A percentile compares a stretch with the other conserved stretches of the same genome.
Conservation (phyloP, 371 early-diverging fungal species). For the Rhizopus stolonifer region DNA sequence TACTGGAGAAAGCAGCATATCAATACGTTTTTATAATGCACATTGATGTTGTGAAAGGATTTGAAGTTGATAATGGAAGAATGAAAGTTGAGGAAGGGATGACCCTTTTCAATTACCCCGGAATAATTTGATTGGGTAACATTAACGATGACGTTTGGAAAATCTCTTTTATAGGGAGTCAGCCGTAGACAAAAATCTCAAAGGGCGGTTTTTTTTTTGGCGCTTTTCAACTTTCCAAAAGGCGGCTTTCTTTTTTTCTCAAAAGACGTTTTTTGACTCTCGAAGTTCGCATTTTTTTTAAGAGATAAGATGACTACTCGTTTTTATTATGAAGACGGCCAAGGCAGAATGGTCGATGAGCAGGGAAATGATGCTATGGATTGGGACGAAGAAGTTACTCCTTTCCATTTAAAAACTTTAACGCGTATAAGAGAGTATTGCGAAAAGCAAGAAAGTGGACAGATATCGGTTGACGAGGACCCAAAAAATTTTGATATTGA, state of each 20-base stretch:
- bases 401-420: slow-evolving; percentile 15
- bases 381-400: slow-evolving; percentile 7
- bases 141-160: no score
- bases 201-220: no score
- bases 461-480: slow-evolving; percentile 7
- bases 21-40: no score
- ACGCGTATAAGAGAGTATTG: slow-evolving; percentile 9
- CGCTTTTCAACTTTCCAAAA: no score
- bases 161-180: no score
- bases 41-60: no score
- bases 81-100: no score
- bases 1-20: no score
- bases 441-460: slow-evolving; percentile 12
- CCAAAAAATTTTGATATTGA: slow-evolving; percentile 9
- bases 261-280: background rate
- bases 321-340: slow-evolving; percentile 23
- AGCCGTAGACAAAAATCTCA: no score
- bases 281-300: background rate
- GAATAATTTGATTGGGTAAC: no score
- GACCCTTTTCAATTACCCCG: no score
- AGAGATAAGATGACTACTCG: slow-evolving; percentile 12
- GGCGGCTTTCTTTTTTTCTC: background rate
- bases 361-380: slow-evolving; percentile 16
- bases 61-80: no score
- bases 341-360: slow-evolving; percentile 20